Percentiles rank a stretch among this genome's conserved stretches.
These are phyloP conservation scores for Entomortierella parvispora DNA, from an alignment of 192 early-diverging fungal genomes.

Conservation along the genomic window DNA sequence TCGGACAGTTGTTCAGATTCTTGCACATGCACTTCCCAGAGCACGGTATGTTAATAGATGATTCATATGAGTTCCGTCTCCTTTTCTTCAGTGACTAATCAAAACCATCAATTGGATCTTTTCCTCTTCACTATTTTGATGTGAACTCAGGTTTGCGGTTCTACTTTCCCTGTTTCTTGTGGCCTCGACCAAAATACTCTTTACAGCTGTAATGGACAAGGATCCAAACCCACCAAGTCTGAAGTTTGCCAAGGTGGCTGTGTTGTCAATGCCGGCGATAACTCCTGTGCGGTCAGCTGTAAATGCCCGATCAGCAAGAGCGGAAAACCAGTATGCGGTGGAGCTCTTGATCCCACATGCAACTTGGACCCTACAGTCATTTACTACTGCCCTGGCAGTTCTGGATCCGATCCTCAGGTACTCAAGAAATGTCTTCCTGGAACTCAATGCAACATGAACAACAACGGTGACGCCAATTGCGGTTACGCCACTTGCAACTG, in stretches of 20 bases:
- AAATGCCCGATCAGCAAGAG: conserved; percentile 3
- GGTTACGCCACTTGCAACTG: neutral
- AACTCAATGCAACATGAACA: neutral
- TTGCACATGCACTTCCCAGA: neutral
- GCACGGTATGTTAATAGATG: neutral
- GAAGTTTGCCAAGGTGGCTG: neutral
- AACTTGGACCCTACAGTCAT: neutral
- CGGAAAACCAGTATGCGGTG: conserved; percentile 5
- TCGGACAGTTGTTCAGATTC: neutral
- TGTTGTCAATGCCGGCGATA: neutral
- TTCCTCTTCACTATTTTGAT: neutral
- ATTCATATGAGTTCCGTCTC: too few relatives aligned
- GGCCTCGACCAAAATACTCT: neutral
- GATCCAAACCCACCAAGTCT: neutral
- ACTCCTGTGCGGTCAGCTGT: neutral
- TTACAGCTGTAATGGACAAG: neutral
- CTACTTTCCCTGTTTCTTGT: neutral
- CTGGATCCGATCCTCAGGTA: neutral
- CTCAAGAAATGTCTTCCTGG: conserved; percentile 4
- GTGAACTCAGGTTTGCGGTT: neutral
- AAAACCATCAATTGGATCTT: neutral
- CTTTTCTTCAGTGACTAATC: too few relatives aligned
- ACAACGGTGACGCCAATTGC: neutral
- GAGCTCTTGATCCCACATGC: neutral
- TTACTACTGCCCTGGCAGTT: neutral